These are phyloP conservation scores for Leonotis leonurus DNA, from an alignment of 257 asterid genomes.

Conservation along the genomic window DNA sequence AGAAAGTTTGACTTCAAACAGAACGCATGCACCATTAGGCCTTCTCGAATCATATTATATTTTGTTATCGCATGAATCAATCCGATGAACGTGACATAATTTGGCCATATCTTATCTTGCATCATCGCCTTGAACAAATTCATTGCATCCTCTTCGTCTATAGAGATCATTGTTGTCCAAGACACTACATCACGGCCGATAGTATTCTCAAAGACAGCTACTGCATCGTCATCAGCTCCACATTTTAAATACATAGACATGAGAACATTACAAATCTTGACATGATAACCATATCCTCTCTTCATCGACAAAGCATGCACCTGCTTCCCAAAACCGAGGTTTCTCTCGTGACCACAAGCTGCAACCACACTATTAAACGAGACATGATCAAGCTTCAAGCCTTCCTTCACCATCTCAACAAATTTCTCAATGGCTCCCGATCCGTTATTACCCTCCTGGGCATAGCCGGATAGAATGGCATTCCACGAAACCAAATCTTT, in stretches of 20 bases:
- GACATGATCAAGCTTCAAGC: conserved; percentile 56
- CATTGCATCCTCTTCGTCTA: conserved; percentile 50
- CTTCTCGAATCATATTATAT: conserved; percentile 46
- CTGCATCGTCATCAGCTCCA: conserved; percentile 38
- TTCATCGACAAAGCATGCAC: conserved; percentile 50
- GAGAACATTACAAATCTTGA: conserved; percentile 73
- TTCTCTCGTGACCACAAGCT: conserved; percentile 74
- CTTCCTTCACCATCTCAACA: conserved; percentile 49
- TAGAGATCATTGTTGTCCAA: conserved; percentile 86
- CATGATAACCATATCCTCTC: conserved; percentile 48
- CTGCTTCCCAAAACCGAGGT: conserved; percentile 63
- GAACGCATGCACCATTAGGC: conserved; percentile 57
- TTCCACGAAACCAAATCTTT: conserved; percentile 92
- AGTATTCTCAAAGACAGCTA: conserved; percentile 40
- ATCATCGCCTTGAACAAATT: conserved; percentile 57
- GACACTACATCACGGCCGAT: conserved; percentile 61
- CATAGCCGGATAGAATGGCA: conserved; percentile 77
- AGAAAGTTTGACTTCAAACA: conserved; percentile 54
- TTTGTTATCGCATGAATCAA: conserved; percentile 57
- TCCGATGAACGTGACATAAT: conserved; percentile 81
- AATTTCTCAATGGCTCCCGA: conserved; percentile 40
- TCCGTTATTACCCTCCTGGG: conserved; percentile 69
- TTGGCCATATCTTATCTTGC: conserved; percentile 50
- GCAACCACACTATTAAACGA: conserved; percentile 68
- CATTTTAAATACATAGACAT: conserved; percentile 75